Base-by-base conservation (phyloP, 441 rosid species). In the Eruca vesicaria region DNA sequence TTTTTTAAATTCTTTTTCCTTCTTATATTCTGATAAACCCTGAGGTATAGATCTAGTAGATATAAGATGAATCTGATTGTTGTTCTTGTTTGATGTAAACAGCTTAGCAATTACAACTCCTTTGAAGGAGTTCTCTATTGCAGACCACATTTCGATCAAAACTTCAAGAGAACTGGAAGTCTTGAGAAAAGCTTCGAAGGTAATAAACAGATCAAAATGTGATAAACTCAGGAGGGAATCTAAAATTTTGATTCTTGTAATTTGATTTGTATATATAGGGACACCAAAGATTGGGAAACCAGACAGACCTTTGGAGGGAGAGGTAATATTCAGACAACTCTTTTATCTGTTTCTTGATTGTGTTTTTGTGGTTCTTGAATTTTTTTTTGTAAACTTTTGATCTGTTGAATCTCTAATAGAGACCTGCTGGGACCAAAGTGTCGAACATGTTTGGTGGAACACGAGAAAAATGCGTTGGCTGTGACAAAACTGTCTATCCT, bases 171-270 rank as follows among this genome's bases (percentile, higher is more conserved):
- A 88, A 95, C 99, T 29, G 98, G 99, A 75, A 93, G 99, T 84
- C 97, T 95, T 33, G 92, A 93, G 78, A 95, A 93, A 80, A 95
- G 99, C 85, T 93, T 93, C 64, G 99, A 95, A 79, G 99, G 99
- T 95, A 72, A 56, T n/a, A 5, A 33, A 63, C 36, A 64, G 7
- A 43, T 59, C 36, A 48, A 20, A 20, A 26, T 48, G 20, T 38
- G 9, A 32, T 48, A 1, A 35, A 18, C 20, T 9, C 31, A 19
- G 32, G 43, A 6, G 45, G 21, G 18, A 5, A 26, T 41, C 36
- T 45, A 58, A 43, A 53, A 66, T 79, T 57, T 68, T 65, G 63
- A 14, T 60, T 63, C 69, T 38, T 56, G 64, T 64, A 0, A 32
- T 75, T 16, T 75, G 21, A 55, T 65, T 57, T 7, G 38, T 52